These are phyloP conservation scores for Imleria badia DNA, from an alignment of 768 basidiomycete species.

Conservation along the genomic window DNA sequence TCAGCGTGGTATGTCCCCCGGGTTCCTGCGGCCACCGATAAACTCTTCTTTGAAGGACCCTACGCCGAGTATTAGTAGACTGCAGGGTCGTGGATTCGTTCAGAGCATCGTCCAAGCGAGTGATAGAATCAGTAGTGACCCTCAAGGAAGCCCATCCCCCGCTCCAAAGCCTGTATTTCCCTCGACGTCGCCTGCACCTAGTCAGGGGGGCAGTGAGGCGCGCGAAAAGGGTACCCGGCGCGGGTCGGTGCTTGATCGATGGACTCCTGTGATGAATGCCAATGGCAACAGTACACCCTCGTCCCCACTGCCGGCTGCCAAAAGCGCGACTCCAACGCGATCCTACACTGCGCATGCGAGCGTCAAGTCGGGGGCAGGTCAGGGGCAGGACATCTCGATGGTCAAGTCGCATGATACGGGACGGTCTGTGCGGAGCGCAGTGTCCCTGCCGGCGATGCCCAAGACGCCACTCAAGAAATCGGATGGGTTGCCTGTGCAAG, in stretches of 20 bases:
- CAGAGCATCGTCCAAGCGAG: constrained; percentile 78
- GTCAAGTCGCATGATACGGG: constrained; percentile 34
- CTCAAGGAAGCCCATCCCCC: constrained; percentile 34
- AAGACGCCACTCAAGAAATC: constrained; percentile 30
- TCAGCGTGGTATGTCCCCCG: constrained; percentile 50
- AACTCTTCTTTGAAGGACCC: constrained; percentile 61
- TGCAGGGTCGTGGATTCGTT: constrained; percentile 86
- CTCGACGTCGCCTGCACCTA: constrained; percentile 31
- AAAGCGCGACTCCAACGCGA: constrained; percentile 41
- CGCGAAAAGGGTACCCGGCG: constrained; percentile 38
- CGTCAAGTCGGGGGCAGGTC: constrained; percentile 16
- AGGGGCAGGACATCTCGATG: constrained; percentile 19
- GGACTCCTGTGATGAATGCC: constrained; percentile 47
- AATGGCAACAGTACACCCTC: constrained; percentile 35
- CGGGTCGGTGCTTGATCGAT: constrained; percentile 67
- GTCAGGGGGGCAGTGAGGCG: constrained; percentile 34
- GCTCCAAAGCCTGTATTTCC: constrained; percentile 28
- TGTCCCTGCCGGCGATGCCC: constrained; percentile 39
- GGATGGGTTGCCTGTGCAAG: constrained; percentile 23
- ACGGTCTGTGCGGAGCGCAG: constrained; percentile 39
- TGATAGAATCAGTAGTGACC: constrained; percentile 43
- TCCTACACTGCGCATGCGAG: constrained; percentile 39
- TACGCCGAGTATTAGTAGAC: constrained; percentile 77
- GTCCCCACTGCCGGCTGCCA: constrained; percentile 36
- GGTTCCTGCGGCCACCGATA: constrained; percentile 48